These are phyloP conservation scores for Leucogyrophana mollusca DNA, from an alignment of 768 basidiomycete genomes.

Conservation along the genomic window DNA sequence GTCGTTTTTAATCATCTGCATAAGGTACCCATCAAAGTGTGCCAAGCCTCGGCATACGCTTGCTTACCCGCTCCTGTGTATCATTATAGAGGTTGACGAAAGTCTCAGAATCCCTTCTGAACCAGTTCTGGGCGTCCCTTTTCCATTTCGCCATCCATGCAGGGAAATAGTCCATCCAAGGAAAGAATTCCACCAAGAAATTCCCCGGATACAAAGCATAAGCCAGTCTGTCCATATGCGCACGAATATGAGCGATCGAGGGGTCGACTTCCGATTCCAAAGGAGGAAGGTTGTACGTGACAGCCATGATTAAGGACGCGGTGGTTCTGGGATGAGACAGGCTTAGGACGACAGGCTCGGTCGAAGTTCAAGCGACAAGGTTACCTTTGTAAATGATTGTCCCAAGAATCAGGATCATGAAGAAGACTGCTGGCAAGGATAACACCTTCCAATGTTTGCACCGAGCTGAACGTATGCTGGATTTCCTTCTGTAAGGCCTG, in stretches of 20 bases:
- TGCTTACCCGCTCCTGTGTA: constrained; percentile 1
- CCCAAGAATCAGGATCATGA: constrained; percentile 26
- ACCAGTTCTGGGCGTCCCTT: constrained; percentile 19
- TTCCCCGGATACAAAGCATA: constrained; percentile 35
- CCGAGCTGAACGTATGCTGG: constrained; percentile 2
- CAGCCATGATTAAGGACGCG: constrained; percentile 26
- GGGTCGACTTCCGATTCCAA: constrained; percentile 14
- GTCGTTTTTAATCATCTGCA: constrained; percentile 1
- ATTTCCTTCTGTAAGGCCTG: constrained; percentile 22
- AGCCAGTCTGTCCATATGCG: constrained; percentile 25
- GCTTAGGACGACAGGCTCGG: not conserved
- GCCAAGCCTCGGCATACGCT: not conserved
- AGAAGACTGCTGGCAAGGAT: constrained; percentile 21
- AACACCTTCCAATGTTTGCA: constrained; percentile 4
- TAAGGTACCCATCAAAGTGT: too few relatives aligned
- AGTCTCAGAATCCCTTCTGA: constrained; percentile 18
- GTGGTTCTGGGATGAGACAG: constrained; percentile 24
- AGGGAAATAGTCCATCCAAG: constrained; percentile 32
- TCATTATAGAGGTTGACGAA: constrained; percentile 19
- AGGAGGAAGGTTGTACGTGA: constrained; percentile 19
- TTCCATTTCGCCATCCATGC: constrained; percentile 29
- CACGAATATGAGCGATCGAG: constrained; percentile 18
- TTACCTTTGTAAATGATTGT: constrained; percentile 26
- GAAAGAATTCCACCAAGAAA: constrained; percentile 36
- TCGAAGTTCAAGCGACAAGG: not conserved